Evolutionary conservation across 2,329 filamentous ascomycete genomes (phyloP), one percentile per base, ranked within the genome.

Genomic region (Hypoxylon sp.): DNA sequence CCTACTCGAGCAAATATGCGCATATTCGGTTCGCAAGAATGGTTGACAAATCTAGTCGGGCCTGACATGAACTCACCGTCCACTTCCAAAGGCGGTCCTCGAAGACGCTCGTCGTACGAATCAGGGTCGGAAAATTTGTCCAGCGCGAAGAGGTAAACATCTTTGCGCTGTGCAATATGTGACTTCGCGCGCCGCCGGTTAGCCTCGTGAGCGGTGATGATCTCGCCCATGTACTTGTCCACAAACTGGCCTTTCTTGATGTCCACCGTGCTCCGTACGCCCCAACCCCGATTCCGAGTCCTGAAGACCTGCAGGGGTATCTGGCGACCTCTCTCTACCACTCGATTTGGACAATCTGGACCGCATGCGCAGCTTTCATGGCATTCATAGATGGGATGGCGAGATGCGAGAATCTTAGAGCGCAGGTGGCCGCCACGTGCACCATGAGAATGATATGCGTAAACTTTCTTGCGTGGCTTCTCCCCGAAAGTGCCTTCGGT

Each of bases 41-140:
- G 93, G 73, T 96, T 96, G 77, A 95, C 91, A 78, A 95, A 96
- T 2, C 92, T 87, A 0, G 91, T 93, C 0, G 92, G 91, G 0
- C 92, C 92, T 0, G 92, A 92, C 82, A 90, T 89, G 77, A 91
- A 91, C 76, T 94, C 90, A 10, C 93, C 93, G 62, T 90, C 89
- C 0, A 90, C 85, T 69, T 90, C 88, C 3, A 91, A 79, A 14
- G 88, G 84, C 5, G 85, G 80, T 0, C 84, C 85, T 2, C 83
- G 82, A 0, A 91, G 82, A 0, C 87, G 81, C n/a, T 82, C 80
- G 65, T 90, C 87, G 9, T 84, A 80, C 1, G 86, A 88, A 5
- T 83, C 72, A 0, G 83, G 80, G 60, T 91, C 86, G 0, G 83
- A 87, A 75, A 94, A 95, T 76, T 96, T 96, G 82, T 97, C 93